Evolutionary conservation across 371 early-diverging fungal species (phyloP), one percentile per base, ranked within the genome.

Genomic region (Conidiobolus incongruus): DNA sequence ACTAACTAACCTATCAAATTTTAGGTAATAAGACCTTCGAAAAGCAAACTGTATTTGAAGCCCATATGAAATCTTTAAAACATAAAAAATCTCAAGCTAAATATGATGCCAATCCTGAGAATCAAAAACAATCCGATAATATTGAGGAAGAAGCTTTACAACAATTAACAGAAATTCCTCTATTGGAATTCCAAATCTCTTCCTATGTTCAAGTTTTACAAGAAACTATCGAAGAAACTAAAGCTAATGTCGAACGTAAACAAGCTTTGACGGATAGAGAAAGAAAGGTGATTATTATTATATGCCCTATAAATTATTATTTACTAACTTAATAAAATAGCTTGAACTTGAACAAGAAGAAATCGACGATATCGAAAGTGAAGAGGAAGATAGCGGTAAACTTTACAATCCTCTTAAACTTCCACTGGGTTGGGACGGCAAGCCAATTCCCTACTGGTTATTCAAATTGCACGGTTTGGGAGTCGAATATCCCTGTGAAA

Each of bases 361-460:
- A 23, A 60, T 65, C n/a, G 67, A 60, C 20, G 68, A 71, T 34
- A 67, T 62, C n/a, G 80, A 75, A 11, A 74, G 75, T 0, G 81
- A 82, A 28, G 84, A 81, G 0, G 90, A 82, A 12, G 79, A 86
- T 38, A 83, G 80, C 15, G 90, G 89, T 46, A 70, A 71, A 50
- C 75, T 90, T 23, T 93, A 96, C 57, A 96, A 96, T 52, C 97
- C 97, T 12, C 66, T 94, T 16, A 94, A 94, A 47, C 59, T 96
- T 37, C 95, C 95, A 5, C 56, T 96, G 33, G 97, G 93, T 8
- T 94, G 93, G 93, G 97, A 95, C 53, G 98, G 96, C 29, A 97
- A 97, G 52, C 95, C 95, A 12, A 97, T 97, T 57, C 98, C 98
- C 10, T 92, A 81, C 56, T 97, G 98, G 98, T 65, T 97, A 23